Evolutionary conservation across 129 eudicot species (phyloP).

Genomic region (Helianthus annuus): DNA sequence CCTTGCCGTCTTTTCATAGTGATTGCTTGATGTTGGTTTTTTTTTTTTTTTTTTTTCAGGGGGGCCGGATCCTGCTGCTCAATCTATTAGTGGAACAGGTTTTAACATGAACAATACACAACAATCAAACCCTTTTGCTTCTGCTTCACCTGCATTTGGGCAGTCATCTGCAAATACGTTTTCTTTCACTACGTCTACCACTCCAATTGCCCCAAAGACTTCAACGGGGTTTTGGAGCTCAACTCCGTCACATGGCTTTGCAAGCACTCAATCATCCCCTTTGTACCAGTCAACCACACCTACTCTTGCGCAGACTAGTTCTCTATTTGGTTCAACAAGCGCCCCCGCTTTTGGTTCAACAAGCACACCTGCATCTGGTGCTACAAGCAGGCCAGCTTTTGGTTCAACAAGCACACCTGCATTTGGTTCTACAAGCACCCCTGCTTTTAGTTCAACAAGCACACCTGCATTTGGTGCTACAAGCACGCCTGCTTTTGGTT

Average conservation of each 20-base stretch:
- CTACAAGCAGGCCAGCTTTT: no score
- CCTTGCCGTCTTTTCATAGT: neutral
- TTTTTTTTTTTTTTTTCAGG: conserved; percentile 38
- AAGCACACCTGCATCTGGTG: no score
- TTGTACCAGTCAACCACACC: conserved; percentile 76
- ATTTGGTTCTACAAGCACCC: no score
- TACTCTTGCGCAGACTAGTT: conserved; percentile 65
- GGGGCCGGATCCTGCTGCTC: conserved; percentile 79
- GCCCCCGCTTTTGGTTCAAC: neutral
- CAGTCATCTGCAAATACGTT: conserved; percentile 71
- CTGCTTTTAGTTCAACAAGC: no score
- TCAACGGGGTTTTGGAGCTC: conserved; percentile 66
- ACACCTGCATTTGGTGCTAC: conserved; percentile 65
- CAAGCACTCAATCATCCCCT: conserved; percentile 71
- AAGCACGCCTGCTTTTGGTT: conserved; percentile 65
- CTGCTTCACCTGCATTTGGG: conserved; percentile 63
- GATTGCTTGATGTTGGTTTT: neutral
- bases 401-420: no score
- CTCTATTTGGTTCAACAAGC: conserved; percentile 65
- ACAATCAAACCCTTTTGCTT: conserved; percentile 54
- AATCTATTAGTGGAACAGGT: conserved; percentile 54
- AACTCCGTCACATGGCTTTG: conserved; percentile 63
- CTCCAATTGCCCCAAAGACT: conserved; percentile 69
- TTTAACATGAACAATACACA: conserved; percentile 50
- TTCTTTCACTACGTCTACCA: conserved; percentile 59